Conservation (phyloP, 805 yeast genomes). For the Candida hispaniensis region DNA sequence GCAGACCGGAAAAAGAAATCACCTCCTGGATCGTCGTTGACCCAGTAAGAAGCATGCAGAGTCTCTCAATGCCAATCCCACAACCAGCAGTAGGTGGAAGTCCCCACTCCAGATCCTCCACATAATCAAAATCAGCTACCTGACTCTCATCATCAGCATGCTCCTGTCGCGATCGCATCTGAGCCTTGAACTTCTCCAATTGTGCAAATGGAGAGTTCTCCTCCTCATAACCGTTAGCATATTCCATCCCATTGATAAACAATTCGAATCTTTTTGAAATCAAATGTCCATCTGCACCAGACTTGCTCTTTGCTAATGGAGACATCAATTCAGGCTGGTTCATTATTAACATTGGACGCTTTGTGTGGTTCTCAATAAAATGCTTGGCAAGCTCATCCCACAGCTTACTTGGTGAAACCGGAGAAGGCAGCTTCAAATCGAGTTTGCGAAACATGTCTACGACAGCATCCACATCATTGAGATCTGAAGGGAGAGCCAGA, state of each 20-base stretch:
- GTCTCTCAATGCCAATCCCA: constrained; percentile 98
- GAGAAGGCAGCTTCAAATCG: constrained; percentile 28
- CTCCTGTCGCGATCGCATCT: constrained; percentile 35
- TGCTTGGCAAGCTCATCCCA: constrained; percentile 52
- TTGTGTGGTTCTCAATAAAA: constrained; percentile 57
- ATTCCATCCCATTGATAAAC: constrained; percentile 69
- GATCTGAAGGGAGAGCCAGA: constrained; percentile 35
- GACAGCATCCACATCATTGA: constrained; percentile 34
- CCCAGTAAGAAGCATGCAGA: constrained; percentile 95
- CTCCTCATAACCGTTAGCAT: constrained; percentile 90
- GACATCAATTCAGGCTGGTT: constrained; percentile 81
- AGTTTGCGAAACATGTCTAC: constrained; percentile 33
- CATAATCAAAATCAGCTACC: constrained; percentile 60
- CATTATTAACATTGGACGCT: constrained; percentile 57
- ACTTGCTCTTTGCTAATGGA: constrained; percentile 69
- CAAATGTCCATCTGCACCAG: constrained; percentile 28
- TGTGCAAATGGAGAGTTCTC: constrained; percentile 82
- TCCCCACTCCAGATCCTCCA: constrained; percentile 78
- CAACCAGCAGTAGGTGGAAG: constrained; percentile 99
- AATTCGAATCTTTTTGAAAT: constrained; percentile 61
- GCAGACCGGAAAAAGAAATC: constrained; percentile 22
- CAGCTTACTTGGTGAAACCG: constrained; percentile 34
- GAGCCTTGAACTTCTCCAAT: constrained; percentile 22
- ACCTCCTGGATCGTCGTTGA: constrained; percentile 60
- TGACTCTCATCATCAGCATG: constrained; percentile 51